Conservation (phyloP, 2,329 filamentous ascomycete species). For the Colletotrichum navitas region DNA sequence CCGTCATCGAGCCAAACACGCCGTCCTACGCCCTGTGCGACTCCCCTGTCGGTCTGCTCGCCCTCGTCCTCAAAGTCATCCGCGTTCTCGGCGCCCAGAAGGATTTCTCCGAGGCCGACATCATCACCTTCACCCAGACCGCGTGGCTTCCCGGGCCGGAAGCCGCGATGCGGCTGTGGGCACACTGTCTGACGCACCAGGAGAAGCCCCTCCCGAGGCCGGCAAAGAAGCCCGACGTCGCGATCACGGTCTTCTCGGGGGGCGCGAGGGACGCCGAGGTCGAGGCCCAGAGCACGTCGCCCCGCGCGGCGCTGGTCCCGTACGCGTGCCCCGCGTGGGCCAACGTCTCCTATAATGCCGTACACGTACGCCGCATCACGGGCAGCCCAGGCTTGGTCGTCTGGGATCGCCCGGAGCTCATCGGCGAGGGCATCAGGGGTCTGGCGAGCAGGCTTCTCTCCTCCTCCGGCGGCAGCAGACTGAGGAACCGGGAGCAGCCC, state of each 20-base stretch:
- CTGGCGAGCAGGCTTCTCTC: conserved; percentile 56
- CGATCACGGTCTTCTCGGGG: conserved; percentile 62
- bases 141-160: conserved; percentile 77
- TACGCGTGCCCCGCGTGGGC: conserved; percentile 66
- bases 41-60: conserved; percentile 69
- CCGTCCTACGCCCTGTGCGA: conserved; percentile 72
- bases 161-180: conserved; percentile 68
- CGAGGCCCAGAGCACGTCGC: conserved; percentile 43
- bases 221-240: conserved; percentile 54
- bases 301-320: conserved; percentile 44
- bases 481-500: conserved; percentile 48
- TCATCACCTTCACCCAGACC: conserved; percentile 71
- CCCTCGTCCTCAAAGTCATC: conserved; percentile 64
- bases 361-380: conserved; percentile 55
- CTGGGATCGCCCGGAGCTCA: conserved; percentile 63
- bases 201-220: conserved; percentile 47
- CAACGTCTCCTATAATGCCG: conserved; percentile 56
- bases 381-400: conserved; percentile 60
- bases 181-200: conserved; percentile 56
- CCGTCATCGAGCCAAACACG: conserved; percentile 63
- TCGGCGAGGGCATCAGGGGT: conserved; percentile 56
- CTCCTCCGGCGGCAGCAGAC: conserved; percentile 50
- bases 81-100: conserved; percentile 55
- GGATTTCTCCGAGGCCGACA: conserved; percentile 62
- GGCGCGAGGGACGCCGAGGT: conserved; percentile 35